Evolutionary conservation across 2,329 filamentous ascomycete genomes (phyloP), one percentile per base, ranked within the genome.

Genomic region (Colletotrichum camelliae): DNA sequence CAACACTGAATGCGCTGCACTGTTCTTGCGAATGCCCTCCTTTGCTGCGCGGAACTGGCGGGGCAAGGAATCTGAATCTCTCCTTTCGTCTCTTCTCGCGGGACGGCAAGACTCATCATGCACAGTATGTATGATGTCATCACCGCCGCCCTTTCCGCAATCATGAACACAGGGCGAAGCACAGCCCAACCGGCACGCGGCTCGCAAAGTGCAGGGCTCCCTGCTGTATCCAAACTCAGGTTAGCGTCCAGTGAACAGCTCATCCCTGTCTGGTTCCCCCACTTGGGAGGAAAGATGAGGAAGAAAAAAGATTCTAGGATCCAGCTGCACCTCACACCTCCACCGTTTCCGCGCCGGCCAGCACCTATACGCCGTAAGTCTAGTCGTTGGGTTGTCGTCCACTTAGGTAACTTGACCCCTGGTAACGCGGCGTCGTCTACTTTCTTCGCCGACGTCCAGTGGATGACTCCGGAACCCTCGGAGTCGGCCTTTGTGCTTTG

Each of bases 381-480:
- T 37, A 57, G 37, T 33, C 31, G 60, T 24, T 66, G 21, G 27
- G 43, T 66, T 33, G 24, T n/a, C 62, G 27, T 62, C 37, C 43
- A n/a, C 8, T n/a, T 24, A 52, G n/a, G 43, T 52, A 52, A 52
- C 43, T 21, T n/a, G n/a, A 52, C 43, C 43, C 43, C n/a, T 7
- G 21, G 43, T 12, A 39, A 16, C 31, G 16, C 55, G n/a, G 37
- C 57, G 31, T n/a, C 37, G 7, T 37, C 29, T 35, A 13, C 52
- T 66, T 52, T 55, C 35, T n/a, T 43, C 33, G 27, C 33, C 39
- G 31, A 52, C 43, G 9, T n/a, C n/a, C 52, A 52, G 37, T 27
- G 55, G 64, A 69, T 75, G 64, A 43, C 64, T 74, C 24, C 74
- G 74, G 74, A 76, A 74, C 58, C 48, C 43, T 74, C 74, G 74